Conservation (phyloP, 176 grass and related monocot species). For the Pontederia paniculata region DNA sequence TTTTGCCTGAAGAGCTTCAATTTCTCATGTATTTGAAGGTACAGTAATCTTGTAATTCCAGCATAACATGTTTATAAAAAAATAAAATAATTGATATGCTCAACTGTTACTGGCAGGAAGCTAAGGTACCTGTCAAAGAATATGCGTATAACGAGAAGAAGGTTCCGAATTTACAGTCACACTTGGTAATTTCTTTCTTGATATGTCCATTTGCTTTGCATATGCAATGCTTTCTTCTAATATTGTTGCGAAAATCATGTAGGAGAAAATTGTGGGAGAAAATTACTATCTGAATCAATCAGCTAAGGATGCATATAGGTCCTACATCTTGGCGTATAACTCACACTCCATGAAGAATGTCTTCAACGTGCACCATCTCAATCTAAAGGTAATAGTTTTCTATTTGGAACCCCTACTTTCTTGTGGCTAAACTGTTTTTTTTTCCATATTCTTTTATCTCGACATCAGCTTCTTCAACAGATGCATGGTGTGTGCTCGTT, state of each 20-base stretch:
- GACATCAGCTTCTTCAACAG: too few relatives aligned
- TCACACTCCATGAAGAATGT: conserved; percentile 93
- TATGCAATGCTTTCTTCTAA: background rate
- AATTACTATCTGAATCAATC: conserved; percentile 87
- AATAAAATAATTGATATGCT: background rate
- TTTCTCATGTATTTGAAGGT: conserved; percentile 89
- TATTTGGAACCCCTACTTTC: too few relatives aligned
- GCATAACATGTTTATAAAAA: background rate
- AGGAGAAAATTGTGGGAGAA: conserved; percentile 74
- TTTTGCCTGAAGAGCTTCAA: conserved; percentile 69
- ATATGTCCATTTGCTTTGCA: too few relatives aligned
- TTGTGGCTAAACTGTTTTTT: too few relatives aligned
- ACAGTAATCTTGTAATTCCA: background rate
- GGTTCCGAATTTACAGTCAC: conserved; percentile 84
- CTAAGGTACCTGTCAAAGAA: conserved; percentile 82
- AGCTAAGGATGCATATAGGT: conserved; percentile 87
- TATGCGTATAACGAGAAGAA: conserved; percentile 74
- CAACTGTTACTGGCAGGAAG: conserved; percentile 38
- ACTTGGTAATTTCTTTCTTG: conserved; percentile 38
- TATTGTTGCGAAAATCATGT: conserved; percentile 16
- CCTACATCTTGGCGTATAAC: conserved; percentile 76
- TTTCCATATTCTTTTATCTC: too few relatives aligned
- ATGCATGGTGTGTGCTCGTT: too few relatives aligned
- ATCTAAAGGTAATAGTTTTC: conserved; percentile 54
- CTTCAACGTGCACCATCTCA: conserved; percentile 80